Conservation (phyloP, 2,329 filamentous ascomycete species). For the Scedosporium minutisporum region DNA sequence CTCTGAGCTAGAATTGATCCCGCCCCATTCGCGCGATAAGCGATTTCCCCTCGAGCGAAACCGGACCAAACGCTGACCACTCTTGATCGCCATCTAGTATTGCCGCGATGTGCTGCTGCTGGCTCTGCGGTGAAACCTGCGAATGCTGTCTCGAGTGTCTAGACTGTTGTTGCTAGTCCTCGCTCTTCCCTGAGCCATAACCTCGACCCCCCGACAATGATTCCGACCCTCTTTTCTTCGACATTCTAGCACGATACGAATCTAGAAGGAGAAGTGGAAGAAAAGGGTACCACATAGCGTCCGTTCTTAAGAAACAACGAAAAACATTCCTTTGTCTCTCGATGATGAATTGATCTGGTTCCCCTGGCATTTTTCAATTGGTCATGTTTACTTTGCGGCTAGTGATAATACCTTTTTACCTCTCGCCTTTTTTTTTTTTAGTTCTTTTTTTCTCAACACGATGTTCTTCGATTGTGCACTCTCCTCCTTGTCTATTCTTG, state of each 20-base stretch:
- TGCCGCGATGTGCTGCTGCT: conserved; percentile 33
- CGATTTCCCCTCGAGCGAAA: no score
- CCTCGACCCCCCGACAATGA: neutral
- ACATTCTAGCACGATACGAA: neutral
- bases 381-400: neutral
- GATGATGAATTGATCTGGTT: neutral
- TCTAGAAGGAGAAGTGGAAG: neutral
- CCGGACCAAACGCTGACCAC: neutral
- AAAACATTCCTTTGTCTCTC: neutral
- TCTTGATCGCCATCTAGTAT: conserved; percentile 16
- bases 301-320: neutral
- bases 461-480: neutral
- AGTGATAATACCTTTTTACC: neutral
- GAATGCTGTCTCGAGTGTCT: conserved; percentile 32
- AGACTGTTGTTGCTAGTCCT: conserved; percentile 26
- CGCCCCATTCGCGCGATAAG: neutral
- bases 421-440: no score
- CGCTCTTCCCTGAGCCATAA: neutral
- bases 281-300: neutral
- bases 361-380: neutral
- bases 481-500: neutral
- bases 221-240: neutral
- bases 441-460: neutral
- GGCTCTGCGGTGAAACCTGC: conserved; percentile 33
- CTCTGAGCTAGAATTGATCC: no score